phyloP scores from a whole-genome alignment of 257 asterid species.

The Solanum corneliomulleri region DNA sequence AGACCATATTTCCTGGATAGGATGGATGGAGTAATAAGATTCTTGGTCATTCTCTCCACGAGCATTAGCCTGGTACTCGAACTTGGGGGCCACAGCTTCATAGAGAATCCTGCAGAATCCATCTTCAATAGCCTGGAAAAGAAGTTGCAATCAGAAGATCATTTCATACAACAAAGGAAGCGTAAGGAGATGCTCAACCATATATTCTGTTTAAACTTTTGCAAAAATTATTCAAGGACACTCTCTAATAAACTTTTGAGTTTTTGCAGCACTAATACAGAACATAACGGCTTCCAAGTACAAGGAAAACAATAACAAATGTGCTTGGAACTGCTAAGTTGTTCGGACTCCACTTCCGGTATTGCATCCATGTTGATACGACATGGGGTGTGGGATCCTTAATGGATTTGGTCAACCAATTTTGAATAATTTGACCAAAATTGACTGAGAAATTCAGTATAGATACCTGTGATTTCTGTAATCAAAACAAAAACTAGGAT shows the following conservation, averaged over 20 bases:
- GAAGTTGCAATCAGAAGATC: not conserved
- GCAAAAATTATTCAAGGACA: not conserved
- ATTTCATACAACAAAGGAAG: not conserved
- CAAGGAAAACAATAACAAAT: not conserved
- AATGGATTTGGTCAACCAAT: not conserved
- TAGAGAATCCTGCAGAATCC: slow-evolving; percentile 39
- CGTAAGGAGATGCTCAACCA: not conserved
- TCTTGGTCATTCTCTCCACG: slow-evolving; percentile 66
- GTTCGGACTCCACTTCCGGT: not conserved
- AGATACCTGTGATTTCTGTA: not conserved
- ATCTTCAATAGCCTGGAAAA: slow-evolving; percentile 30
- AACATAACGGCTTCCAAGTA: not conserved
- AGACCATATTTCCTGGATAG: slow-evolving; percentile 76
- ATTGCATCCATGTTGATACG: not conserved
- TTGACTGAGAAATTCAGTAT: not conserved
- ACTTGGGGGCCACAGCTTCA: slow-evolving; percentile 87
- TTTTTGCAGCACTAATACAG: not conserved
- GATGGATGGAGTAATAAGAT: slow-evolving; percentile 67
- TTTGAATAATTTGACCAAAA: not conserved
- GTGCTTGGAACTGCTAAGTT: not conserved
- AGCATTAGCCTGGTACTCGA: slow-evolving; percentile 58
- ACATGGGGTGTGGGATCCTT: not conserved
- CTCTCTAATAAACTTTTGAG: not conserved
- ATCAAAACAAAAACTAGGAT: not conserved
- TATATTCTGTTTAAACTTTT: not conserved